Base-by-base conservation (phyloP, 2,329 filamentous ascomycete species). In the Colletotrichum tropicale region DNA sequence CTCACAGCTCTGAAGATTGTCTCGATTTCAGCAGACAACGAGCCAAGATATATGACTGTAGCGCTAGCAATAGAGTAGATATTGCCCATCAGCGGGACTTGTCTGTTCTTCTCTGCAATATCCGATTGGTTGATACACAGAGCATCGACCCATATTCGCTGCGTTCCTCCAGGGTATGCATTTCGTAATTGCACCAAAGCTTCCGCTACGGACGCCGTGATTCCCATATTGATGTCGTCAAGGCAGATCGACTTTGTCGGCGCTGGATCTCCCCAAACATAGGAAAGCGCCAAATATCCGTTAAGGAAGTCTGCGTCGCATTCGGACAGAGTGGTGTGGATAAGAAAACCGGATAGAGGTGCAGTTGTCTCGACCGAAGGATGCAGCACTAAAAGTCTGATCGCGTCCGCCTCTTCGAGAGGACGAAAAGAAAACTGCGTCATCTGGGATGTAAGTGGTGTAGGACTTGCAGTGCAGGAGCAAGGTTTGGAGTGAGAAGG, bases 91-190 rank as follows among this genome's bases (percentile, higher is more conserved):
- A 56, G 52, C 12, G 12, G 52, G 4, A 56, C 52, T 26, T 56
- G 52, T 16, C 21, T 21, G 0, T 56, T 56, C 52, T 56, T 56
- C 12, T 56, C 52, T 16, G 52, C n/a, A 16, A 12, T 56, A 8
- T 56, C 21, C n/a, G 52, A 56, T 12, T 56, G 52, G 24, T 56
- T 56, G 52, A 56, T 56, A 16, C 52, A 56, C 4, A 56, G 15
- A 26, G 21, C 52, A 26, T 56, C 52, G 21, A 12, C 52, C 21
- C 52, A 56, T 8, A 56, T 16, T 6, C n/a, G 12, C 24, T 26
- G 21, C 1, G 21, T 3, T 1, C 1, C 1, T 56, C 24, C 24
- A 2, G 6, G 21, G 24, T 9, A 26, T 8, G 52, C 12, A 18
- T 60, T 60, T 16, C 56, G 24, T 1, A 60, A 3, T 26, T 60